Conservation (phyloP, 2,329 filamentous ascomycete species). For the Penicillium hesseltinei region DNA sequence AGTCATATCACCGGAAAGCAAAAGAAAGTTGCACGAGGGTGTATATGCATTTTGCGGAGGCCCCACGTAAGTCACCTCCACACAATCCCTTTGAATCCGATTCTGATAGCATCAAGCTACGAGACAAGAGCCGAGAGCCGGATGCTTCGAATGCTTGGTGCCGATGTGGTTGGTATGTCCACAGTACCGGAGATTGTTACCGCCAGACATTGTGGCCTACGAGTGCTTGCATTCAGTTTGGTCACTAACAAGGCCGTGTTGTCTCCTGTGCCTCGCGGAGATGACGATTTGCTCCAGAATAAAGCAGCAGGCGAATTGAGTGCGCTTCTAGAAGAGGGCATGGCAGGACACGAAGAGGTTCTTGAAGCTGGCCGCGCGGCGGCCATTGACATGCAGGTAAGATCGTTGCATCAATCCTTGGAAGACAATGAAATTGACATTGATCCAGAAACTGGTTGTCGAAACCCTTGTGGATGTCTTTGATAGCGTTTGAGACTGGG, state of each 20-base stretch:
- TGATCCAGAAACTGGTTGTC: constrained; percentile 37
- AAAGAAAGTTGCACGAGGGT: constrained; percentile 59
- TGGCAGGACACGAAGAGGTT: constrained; percentile 65
- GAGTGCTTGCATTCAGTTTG: constrained; percentile 63
- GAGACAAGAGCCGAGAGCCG: constrained; percentile 66
- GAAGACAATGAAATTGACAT: constrained; percentile 19
- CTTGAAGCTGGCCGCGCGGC: constrained; percentile 60
- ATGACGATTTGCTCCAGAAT: constrained; percentile 54
- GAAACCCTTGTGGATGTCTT: constrained; percentile 34
- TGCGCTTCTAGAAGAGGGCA: constrained; percentile 57
- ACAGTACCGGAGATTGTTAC: constrained; percentile 68
- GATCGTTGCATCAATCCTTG: constrained; percentile 9
- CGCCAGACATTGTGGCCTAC: constrained; percentile 62
- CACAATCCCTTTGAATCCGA: not conserved
- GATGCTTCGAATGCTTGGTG: constrained; percentile 59
- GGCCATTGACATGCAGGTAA: constrained; percentile 62
- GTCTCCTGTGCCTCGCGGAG: constrained; percentile 57
- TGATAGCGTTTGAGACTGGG: constrained; percentile 10
- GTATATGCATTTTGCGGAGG: constrained; percentile 65
- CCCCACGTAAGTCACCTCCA: constrained; percentile 52
- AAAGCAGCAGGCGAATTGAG: constrained; percentile 53
- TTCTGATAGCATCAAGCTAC: constrained; percentile 46
- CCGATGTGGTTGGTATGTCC: constrained; percentile 70
- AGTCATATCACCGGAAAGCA: constrained; percentile 45
- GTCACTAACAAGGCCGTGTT: constrained; percentile 65